A percentile compares a stretch with the other conserved stretches of the same genome.
phyloP scores from a whole-genome alignment of 148 eudicot species.

The Oxyria digyna region DNA sequence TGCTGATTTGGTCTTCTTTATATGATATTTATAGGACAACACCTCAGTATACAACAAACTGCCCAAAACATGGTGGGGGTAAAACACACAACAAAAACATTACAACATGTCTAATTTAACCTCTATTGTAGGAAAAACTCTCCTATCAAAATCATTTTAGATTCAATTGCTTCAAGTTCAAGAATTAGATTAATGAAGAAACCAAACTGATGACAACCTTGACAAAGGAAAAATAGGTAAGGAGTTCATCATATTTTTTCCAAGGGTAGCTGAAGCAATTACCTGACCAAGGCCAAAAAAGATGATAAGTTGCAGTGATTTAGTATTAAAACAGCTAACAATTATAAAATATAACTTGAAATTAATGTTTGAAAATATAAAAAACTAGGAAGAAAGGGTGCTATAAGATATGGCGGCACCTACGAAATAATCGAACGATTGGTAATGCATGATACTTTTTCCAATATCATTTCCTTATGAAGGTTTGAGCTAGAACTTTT shows the following conservation, averaged over 20 bases:
- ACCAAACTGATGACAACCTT: not conserved
- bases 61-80: too few relatives aligned
- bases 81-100: too few relatives aligned
- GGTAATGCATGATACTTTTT: too few relatives aligned
- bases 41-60: too few relatives aligned
- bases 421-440: too few relatives aligned
- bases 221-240: not conserved
- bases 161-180: conserved; percentile 29
- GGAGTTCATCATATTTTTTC: not conserved
- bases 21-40: too few relatives aligned
- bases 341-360: not conserved
- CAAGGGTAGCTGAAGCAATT: not conserved
- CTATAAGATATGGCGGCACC: too few relatives aligned
- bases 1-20: too few relatives aligned
- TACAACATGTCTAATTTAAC: too few relatives aligned
- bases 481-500: not conserved
- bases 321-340: not conserved
- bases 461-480: not conserved
- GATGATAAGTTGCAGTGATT: conserved; percentile 64
- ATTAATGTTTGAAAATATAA: not conserved
- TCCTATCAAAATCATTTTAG: too few relatives aligned
- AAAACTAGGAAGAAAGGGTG: not conserved
- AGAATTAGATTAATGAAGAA: not conserved
- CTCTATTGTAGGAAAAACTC: too few relatives aligned
- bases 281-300: conserved; percentile 75